These are phyloP conservation scores for Phytophthora parvispora DNA, from an alignment of 352 stramenopile species.

Conservation along the genomic window DNA sequence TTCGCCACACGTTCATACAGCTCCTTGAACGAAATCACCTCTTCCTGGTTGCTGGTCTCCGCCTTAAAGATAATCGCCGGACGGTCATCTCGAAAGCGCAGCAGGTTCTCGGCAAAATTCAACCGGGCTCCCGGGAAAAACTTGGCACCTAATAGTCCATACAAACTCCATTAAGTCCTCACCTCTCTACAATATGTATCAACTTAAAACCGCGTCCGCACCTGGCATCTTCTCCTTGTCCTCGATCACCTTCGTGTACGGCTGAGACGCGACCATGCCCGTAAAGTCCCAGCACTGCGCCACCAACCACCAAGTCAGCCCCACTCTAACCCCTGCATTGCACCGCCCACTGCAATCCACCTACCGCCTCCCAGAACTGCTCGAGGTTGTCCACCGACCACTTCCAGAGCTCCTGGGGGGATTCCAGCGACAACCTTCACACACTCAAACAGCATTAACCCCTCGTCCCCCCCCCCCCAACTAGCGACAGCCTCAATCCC, in stretches of 20 bases:
- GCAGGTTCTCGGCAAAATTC: constrained; percentile 84
- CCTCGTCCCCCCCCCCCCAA: background rate
- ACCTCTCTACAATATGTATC: background rate
- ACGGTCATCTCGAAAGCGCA: constrained; percentile 79
- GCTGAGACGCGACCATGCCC: constrained; percentile 64
- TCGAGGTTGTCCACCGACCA: constrained; percentile 81
- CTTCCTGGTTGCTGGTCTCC: constrained; percentile 71
- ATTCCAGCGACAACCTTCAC: constrained; percentile 45
- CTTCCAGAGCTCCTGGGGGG: constrained; percentile 68
- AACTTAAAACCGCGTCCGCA: constrained; percentile 5
- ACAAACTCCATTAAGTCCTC: background rate
- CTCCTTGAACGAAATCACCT: constrained; percentile 69
- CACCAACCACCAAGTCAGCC: background rate
- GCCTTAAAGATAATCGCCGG: constrained; percentile 81
- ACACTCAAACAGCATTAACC: background rate
- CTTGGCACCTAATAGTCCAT: constrained; percentile 47
- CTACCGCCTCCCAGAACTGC: constrained; percentile 61
- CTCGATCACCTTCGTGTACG: constrained; percentile 63
- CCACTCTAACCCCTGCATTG: constrained; percentile 3
- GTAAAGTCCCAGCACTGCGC: constrained; percentile 80
- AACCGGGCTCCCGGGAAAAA: constrained; percentile 76
- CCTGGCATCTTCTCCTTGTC: constrained; percentile 73
- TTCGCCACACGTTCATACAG: constrained; percentile 69
- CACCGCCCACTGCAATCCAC: constrained; percentile 5
- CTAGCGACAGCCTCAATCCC: background rate